These are phyloP conservation scores for Suhomyces ambrosiae DNA, from an alignment of 1,139 yeast genomes.

Conservation along the genomic window DNA sequence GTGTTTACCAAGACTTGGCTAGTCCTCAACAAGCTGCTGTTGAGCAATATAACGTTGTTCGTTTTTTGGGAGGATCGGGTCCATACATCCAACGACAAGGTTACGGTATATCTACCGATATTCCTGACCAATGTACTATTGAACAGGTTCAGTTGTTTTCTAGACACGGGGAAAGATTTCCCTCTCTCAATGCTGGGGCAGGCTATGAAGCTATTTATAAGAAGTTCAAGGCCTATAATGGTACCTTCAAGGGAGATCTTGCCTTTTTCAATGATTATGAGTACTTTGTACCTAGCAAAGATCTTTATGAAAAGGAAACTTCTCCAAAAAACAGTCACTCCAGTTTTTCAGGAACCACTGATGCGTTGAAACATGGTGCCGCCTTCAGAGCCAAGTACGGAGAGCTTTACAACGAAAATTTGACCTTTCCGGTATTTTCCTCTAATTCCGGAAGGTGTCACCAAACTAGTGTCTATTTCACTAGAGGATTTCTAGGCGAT, in stretches of 20 bases:
- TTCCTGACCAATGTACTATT: constrained; percentile 55
- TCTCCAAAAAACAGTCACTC: constrained; percentile 19
- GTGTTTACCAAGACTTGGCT: constrained; percentile 32
- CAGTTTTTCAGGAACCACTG: constrained; percentile 26
- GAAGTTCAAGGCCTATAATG: constrained; percentile 26
- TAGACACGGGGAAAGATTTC: constrained; percentile 79
- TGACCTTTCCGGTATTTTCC: constrained; percentile 35
- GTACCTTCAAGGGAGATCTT: constrained; percentile 34
- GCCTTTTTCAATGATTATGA: constrained; percentile 36
- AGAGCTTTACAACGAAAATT: constrained; percentile 23
- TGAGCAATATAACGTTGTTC: constrained; percentile 43
- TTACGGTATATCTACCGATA: constrained; percentile 45
- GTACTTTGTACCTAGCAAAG: constrained; percentile 32
- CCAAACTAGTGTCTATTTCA: constrained; percentile 34
- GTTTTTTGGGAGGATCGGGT: constrained; percentile 49
- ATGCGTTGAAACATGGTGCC: constrained; percentile 39
- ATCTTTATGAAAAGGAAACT: constrained; percentile 29
- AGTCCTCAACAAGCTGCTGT: constrained; percentile 41
- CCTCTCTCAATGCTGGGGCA: constrained; percentile 26
- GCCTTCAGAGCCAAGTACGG: constrained; percentile 37
- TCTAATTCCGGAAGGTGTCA: constrained; percentile 35
- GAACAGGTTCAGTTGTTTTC: constrained; percentile 66
- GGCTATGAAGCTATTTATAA: constrained; percentile 20
- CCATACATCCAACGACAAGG: constrained; percentile 51
- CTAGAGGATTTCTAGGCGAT: constrained; percentile 30